phyloP scores from a whole-genome alignment of 2,329 filamentous ascomycete species.

The Colletotrichum lupini region DNA sequence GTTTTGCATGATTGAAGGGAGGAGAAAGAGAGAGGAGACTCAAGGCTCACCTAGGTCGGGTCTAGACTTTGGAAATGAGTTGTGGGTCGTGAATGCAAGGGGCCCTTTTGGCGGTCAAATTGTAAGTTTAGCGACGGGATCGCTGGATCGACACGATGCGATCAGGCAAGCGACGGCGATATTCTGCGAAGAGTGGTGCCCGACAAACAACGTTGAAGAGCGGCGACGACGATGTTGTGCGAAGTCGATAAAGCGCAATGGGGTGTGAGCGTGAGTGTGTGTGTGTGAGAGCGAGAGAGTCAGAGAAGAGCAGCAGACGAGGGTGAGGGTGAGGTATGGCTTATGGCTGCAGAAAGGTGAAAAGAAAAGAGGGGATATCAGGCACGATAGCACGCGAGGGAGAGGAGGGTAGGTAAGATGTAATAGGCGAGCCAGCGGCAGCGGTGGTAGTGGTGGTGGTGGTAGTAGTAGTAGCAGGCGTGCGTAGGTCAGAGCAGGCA shows the following conservation, averaged over 20 bases:
- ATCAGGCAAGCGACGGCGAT: not conserved
- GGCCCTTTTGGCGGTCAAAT: conserved; percentile 35
- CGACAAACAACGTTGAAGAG: not conserved
- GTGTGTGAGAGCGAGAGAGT: not conserved
- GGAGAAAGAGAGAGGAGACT: conserved; percentile 34
- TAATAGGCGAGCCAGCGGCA: conserved; percentile 31
- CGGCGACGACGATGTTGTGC: not conserved
- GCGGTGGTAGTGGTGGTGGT: not conserved
- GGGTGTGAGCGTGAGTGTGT: not conserved
- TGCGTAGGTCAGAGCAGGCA: not conserved
- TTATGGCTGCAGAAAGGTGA: conserved; percentile 28
- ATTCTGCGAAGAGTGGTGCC: not conserved
- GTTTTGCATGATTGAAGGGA: conserved; percentile 36
- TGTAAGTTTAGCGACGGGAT: conserved; percentile 23
- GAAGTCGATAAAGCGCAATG: conserved; percentile 1
- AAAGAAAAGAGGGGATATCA: conserved; percentile 37
- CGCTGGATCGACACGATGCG: conserved; percentile 10
- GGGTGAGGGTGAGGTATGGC: conserved; percentile 12
- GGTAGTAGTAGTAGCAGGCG: conserved; percentile 7
- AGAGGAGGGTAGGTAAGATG: conserved; percentile 34
- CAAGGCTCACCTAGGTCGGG: conserved; percentile 36
- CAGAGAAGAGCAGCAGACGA: not conserved
- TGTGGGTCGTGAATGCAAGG: conserved; percentile 38
- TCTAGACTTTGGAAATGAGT: conserved; percentile 37
- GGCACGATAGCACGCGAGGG: conserved; percentile 32